A percentile compares a stretch with the other conserved stretches of the same genome.
Evolutionary conservation across 2,329 filamentous ascomycete species (phyloP).

Genomic region (Sclerotiophoma versabilis): DNA sequence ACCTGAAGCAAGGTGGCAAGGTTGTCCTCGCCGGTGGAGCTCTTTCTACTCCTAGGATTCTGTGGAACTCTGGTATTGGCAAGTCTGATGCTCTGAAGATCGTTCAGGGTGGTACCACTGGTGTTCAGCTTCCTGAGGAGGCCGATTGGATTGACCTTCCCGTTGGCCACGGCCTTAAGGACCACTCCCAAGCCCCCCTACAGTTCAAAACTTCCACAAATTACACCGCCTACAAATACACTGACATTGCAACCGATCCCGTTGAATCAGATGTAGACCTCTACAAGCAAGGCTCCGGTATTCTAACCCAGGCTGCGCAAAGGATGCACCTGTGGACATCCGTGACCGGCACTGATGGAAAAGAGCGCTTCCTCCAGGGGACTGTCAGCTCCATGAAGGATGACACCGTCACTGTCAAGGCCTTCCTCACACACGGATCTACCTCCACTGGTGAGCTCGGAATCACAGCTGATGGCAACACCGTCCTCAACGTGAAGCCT

Average conservation of each 20-base stretch:
- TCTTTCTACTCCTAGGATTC: slow-evolving; percentile 54
- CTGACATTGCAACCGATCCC: slow-evolving; percentile 19
- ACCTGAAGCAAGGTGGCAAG: slow-evolving; percentile 58
- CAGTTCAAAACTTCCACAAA: slow-evolving; percentile 22
- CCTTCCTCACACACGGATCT: slow-evolving; percentile 30
- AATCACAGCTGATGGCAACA: slow-evolving; percentile 36
- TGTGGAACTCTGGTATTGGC: slow-evolving; percentile 39
- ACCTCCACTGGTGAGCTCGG: slow-evolving; percentile 29
- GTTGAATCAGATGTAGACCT: slow-evolving; percentile 7
- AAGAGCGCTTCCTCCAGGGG: slow-evolving; percentile 44
- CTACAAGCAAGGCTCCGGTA: slow-evolving; percentile 14
- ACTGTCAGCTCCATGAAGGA: slow-evolving; percentile 48
- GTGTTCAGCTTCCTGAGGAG: slow-evolving; percentile 26
- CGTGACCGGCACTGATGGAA: slow-evolving; percentile 47
- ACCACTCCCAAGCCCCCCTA: slow-evolving; percentile 28
- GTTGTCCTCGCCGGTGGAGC: slow-evolving; percentile 61
- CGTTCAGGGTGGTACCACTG: slow-evolving; percentile 23
- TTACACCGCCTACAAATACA: slow-evolving; percentile 52
- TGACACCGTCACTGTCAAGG: slow-evolving; percentile 25
- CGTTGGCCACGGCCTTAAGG: slow-evolving; percentile 40
- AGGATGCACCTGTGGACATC: slow-evolving; percentile 36
- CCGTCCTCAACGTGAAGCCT: slow-evolving; percentile 54
- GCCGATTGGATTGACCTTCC: slow-evolving; percentile 34
- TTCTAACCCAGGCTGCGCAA: slow-evolving; percentile 14
- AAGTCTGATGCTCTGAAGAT: slow-evolving; percentile 31